Conservation (phyloP, 2,329 filamentous ascomycete species). For the Periconia sp. region DNA sequence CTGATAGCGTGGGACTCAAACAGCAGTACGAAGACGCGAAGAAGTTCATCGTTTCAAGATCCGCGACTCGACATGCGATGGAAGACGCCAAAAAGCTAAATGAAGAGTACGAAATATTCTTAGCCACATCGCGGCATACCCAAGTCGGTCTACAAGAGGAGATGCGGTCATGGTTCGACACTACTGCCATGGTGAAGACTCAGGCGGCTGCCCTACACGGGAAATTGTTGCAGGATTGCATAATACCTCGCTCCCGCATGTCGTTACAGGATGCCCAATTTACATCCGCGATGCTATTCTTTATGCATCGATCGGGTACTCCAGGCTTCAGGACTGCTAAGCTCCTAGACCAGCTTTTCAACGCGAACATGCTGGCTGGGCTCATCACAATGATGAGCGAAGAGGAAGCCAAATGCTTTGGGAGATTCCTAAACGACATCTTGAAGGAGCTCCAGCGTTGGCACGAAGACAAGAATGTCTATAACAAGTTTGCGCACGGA, state of each 20-base stretch:
- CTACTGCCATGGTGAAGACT: conserved; percentile 64
- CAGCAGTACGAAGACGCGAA: conserved; percentile 80
- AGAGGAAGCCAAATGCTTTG: conserved; percentile 90
- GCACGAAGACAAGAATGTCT: conserved; percentile 77
- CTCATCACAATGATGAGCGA: conserved; percentile 90
- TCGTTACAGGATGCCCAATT: conserved; percentile 90
- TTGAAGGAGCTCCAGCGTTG: conserved; percentile 81
- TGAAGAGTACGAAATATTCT: conserved; percentile 61
- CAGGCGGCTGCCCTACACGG: conserved; percentile 69
- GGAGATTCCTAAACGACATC: conserved; percentile 83
- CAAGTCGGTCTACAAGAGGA: conserved; percentile 72
- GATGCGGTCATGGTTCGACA: conserved; percentile 78
- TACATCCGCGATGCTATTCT: conserved; percentile 83
- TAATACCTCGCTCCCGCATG: conserved; percentile 84
- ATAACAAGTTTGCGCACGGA: conserved; percentile 83
- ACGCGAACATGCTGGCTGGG: conserved; percentile 77
- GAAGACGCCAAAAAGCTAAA: conserved; percentile 68
- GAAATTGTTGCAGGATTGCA: conserved; percentile 84
- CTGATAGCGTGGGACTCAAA: conserved; percentile 67
- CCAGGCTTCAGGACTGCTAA: conserved; percentile 87
- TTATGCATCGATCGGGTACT: conserved; percentile 82
- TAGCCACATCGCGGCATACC: conserved; percentile 54
- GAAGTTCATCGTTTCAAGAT: conserved; percentile 44
- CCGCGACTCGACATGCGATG: conserved; percentile 68
- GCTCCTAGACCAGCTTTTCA: conserved; percentile 83